Conservation (phyloP, 1,284 basidiomycete genomes). For the Apiotrichum porosum region DNA sequence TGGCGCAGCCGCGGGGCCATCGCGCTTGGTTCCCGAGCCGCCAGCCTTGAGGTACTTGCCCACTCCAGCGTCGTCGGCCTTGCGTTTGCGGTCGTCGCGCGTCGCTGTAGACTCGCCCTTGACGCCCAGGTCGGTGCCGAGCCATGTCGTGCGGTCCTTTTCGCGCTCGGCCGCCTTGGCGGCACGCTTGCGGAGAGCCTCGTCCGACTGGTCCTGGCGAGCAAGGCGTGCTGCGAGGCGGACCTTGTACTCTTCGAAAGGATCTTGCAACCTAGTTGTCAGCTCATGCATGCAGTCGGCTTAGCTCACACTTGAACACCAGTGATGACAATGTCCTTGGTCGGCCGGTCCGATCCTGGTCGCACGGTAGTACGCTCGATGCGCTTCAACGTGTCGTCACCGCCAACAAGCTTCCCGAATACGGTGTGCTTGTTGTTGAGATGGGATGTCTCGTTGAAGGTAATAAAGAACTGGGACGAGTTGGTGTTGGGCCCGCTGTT, state of each 20-base stretch:
- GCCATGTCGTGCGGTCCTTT: slow-evolving; percentile 50
- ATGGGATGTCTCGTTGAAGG: slow-evolving; percentile 73
- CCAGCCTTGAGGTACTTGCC: slow-evolving; percentile 47
- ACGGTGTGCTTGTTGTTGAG: slow-evolving; percentile 70
- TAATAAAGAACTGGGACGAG: slow-evolving; percentile 85
- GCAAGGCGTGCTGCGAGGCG: slow-evolving; percentile 45
- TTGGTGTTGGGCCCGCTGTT: slow-evolving; percentile 65
- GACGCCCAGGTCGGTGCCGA: slow-evolving; percentile 47
- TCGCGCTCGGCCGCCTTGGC: slow-evolving; percentile 46
- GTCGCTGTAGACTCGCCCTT: slow-evolving; percentile 34
- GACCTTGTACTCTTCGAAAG: slow-evolving; percentile 50
- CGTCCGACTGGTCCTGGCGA: slow-evolving; percentile 40
- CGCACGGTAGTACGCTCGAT: slow-evolving; percentile 77
- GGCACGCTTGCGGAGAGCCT: slow-evolving; percentile 38
- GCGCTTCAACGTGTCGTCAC: slow-evolving; percentile 79
- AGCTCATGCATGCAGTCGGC: background rate
- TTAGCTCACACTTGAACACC: slow-evolving; percentile 39
- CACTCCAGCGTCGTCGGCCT: slow-evolving; percentile 39
- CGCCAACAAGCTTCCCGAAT: slow-evolving; percentile 93
- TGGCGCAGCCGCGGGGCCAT: slow-evolving; percentile 6
- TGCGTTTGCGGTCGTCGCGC: slow-evolving; percentile 35
- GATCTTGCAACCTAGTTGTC: slow-evolving; percentile 48
- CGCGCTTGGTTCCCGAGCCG: background rate
- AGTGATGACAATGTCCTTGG: slow-evolving; percentile 64
- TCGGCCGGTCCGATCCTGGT: slow-evolving; percentile 76